Evolutionary conservation across 2,329 filamentous ascomycete species (phyloP), one percentile per base, ranked within the genome.

Genomic region (Cordyceps fumosorosea): DNA sequence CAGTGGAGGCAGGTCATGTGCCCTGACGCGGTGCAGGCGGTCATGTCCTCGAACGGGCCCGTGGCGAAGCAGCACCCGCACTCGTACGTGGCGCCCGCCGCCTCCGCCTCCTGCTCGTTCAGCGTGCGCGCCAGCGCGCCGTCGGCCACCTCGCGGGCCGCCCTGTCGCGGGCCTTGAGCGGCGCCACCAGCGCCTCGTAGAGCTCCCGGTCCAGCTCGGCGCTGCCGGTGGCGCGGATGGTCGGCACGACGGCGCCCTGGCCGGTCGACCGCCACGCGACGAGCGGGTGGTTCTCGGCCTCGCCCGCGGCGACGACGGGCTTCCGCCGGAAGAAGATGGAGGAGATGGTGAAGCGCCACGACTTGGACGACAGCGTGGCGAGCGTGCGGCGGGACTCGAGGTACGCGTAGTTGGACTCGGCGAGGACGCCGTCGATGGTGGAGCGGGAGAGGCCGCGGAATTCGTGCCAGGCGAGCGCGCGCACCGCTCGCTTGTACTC

Each of bases 1-100:
- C 95, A 98, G 52, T 84, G 84, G 74, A 93, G 88, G 75, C 90
- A 95, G 60, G 93, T 81, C 70, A 90, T 83, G 75, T 95, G 90
- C 1, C 84, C 86, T 3, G 83, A 80, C 37, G 79, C 74, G 69
- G 84, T 83, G 76, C 90, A 95, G n/a, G 84, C 82, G 0, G 89
- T 85, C 63, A 93, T 82, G 68, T 90, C 84, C 72, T 93, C 89
- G 65, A 93, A 91, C 0, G 88, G 78, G 16, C 81, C 83, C 11
- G 88, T 83, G 12, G 82, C 83, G 72, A 88, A 95, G 75, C 90
- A 95, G 75, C 90, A 93, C 67, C 86, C 84, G 73, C 90, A 95
- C 71, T 95, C 90, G 71, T 85, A 80, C 18, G 80, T 79, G 45
- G 81, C 80, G 22, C 81, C 79, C 6, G 77, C 76, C 47, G 77